Conservation (phyloP, 176 grass and related monocot species). For the Musa itinerans region DNA sequence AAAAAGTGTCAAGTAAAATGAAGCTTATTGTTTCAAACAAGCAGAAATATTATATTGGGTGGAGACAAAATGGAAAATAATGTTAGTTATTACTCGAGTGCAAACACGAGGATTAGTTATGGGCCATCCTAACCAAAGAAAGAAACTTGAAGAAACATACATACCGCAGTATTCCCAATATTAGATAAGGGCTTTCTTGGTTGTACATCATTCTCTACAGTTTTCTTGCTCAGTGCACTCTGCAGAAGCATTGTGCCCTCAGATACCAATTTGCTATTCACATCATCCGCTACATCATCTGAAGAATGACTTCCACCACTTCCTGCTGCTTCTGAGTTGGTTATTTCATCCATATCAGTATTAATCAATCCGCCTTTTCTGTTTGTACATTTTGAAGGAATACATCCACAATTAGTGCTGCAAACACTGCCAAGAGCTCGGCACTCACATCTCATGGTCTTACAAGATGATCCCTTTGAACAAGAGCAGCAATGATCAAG, state of each 20-base stretch:
- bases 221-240: constrained; percentile 37
- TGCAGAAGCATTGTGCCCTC: constrained; percentile 45
- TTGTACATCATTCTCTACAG: constrained; percentile 18
- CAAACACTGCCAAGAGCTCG: constrained; percentile 41
- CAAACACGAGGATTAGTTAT: neutral
- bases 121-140: neutral
- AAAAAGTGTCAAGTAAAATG: too few relatives aligned
- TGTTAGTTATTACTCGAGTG: too few relatives aligned
- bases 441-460: constrained; percentile 78
- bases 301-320: constrained; percentile 19
- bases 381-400: constrained; percentile 58
- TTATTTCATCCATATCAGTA: constrained; percentile 19
- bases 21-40: too few relatives aligned
- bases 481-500: constrained; percentile 49
- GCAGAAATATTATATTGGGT: too few relatives aligned
- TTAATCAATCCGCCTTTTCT: constrained; percentile 26
- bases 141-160: neutral
- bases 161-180: constrained; percentile 53
- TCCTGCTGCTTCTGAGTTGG: constrained; percentile 11
- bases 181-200: constrained; percentile 53
- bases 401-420: constrained; percentile 45
- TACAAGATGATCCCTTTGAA: constrained; percentile 47
- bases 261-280: constrained; percentile 28
- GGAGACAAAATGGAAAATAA: too few relatives aligned
- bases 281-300: constrained; percentile 28